Evolutionary conservation across 257 asterid genomes (phyloP), one percentile per base, ranked within the genome.

Genomic region (Cinchona pubescens): DNA sequence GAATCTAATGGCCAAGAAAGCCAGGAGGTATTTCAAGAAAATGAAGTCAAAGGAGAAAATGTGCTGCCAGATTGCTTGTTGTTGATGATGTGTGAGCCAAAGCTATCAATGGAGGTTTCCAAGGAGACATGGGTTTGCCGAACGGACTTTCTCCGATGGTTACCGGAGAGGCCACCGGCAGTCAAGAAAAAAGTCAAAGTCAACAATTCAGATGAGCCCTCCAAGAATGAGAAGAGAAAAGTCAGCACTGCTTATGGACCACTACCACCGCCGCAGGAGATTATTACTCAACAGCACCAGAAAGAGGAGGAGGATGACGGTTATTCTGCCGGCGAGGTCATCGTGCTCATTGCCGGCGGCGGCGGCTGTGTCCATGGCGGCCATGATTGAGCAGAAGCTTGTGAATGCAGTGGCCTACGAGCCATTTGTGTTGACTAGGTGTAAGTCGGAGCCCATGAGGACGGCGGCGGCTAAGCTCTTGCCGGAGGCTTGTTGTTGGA

Each of bases 111-210:
- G 99, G 99, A 95, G 77, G 96, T 95, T 2, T 95, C 99, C 0
- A 95, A 92, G 77, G 99, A 95, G 70, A 95, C 98, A 19, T 95
- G 99, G 99, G 98, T 95, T 37, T 88, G 99, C 90, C 83, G 90
- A 78, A 95, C 90, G 1, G 97, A 95, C 66, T 94, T 90, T 86
- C 70, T 83, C 81, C 60, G 94, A 78, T 91, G 97, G 90, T 79
- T 87, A 63, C 98, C 98, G 73, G 92, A 90, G 76, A 87, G 90
- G 75, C 88, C 74, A 46, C 29, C 58, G 0, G 30, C 61, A 27
- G 63, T 81, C 56, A 86, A 78, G 37, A 71, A 74, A 58, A 79
- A 58, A 10, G 12, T 58, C 45, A 40, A 77, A 27, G 69, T 69
- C 29, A 71, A 72, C 74, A 42, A 40, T 13, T 48, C 75, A 19